phyloP scores from a whole-genome alignment of 2,329 filamentous ascomycete species.

The Fusarium circinatum region DNA sequence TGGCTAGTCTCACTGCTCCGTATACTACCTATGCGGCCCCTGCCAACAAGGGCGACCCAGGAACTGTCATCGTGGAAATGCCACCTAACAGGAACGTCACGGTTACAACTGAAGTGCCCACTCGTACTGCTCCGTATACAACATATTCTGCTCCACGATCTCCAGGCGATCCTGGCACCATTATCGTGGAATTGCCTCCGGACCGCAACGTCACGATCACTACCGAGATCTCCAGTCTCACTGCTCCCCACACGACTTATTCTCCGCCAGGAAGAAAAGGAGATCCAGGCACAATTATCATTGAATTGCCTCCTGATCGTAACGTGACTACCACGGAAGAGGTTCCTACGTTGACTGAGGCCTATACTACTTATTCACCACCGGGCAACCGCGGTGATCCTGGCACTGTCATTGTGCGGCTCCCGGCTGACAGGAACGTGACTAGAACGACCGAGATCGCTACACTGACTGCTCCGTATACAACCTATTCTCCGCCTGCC shows the following conservation, averaged over 20 bases:
- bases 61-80: slow-evolving; percentile 6
- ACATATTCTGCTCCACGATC: slow-evolving; percentile 10
- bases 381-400: slow-evolving; percentile 8
- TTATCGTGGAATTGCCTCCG: slow-evolving; percentile 16
- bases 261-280: slow-evolving; percentile 1
- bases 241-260: slow-evolving; percentile 12
- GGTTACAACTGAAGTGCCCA: slow-evolving; percentile 3
- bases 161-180: slow-evolving; percentile 11
- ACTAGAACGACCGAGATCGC: slow-evolving; percentile 1
- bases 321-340: slow-evolving; percentile 17
- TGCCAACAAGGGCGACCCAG: slow-evolving; percentile 2
- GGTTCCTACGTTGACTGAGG: background rate
- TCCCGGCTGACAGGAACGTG: slow-evolving; percentile 16
- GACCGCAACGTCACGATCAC: slow-evolving; percentile 24
- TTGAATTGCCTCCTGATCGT: slow-evolving; percentile 7
- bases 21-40: slow-evolving; percentile 1
- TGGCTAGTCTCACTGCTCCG: background rate
- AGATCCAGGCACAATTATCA: slow-evolving; percentile 22
- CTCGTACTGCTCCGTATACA: slow-evolving; percentile 3
- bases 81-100: slow-evolving; percentile 17
- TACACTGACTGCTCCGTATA: slow-evolving; percentile 5
- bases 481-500: slow-evolving; percentile 14
- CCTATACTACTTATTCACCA: slow-evolving; percentile 13
- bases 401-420: slow-evolving; percentile 14
- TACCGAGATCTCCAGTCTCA: slow-evolving; percentile 2